Evolutionary conservation across 1,284 basidiomycete species (phyloP).

Genomic region (Rhodotorula sp.): DNA sequence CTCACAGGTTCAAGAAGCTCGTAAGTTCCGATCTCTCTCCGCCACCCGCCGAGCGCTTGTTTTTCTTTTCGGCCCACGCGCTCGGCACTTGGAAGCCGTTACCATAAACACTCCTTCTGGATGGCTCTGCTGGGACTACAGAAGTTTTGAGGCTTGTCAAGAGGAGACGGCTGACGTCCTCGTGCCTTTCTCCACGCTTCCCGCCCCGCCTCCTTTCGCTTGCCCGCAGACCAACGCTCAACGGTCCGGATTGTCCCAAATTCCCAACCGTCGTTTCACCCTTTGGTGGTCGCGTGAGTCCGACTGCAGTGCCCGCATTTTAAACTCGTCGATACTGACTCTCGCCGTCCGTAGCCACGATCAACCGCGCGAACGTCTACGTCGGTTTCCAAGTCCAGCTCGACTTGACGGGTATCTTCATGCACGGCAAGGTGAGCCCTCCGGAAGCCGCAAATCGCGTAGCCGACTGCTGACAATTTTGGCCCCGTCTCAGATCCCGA

Average conservation of each 20-base stretch:
- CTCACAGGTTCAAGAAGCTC: too few species aligned
- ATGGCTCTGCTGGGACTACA: too few species aligned
- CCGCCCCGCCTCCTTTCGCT: too few species aligned
- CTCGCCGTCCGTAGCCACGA: conserved; percentile 56
- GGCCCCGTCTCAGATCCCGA: conserved; percentile 96
- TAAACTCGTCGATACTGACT: not conserved
- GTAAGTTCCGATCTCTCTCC: too few species aligned
- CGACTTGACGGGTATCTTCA: conserved; percentile 81
- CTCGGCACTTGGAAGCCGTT: too few species aligned
- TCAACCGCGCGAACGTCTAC: conserved; percentile 98
- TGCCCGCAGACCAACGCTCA: conserved; percentile 72
- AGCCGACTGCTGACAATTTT: not conserved
- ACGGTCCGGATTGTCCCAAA: conserved; percentile 94
- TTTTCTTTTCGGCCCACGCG: too few species aligned
- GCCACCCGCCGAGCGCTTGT: too few species aligned
- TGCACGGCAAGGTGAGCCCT: conserved; percentile 15
- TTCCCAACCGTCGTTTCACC: conserved; percentile 98
- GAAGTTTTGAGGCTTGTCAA: too few species aligned
- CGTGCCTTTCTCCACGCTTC: too few species aligned
- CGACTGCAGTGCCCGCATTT: conserved; percentile 49
- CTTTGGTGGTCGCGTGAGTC: conserved; percentile 86
- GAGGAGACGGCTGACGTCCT: too few species aligned
- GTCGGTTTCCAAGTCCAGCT: conserved; percentile 99
- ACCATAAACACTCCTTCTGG: too few species aligned
- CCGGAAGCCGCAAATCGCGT: conserved; percentile 52